These are phyloP conservation scores for Cladophialophora psammophila DNA, from an alignment of 2,329 filamentous ascomycete species.

Conservation along the genomic window DNA sequence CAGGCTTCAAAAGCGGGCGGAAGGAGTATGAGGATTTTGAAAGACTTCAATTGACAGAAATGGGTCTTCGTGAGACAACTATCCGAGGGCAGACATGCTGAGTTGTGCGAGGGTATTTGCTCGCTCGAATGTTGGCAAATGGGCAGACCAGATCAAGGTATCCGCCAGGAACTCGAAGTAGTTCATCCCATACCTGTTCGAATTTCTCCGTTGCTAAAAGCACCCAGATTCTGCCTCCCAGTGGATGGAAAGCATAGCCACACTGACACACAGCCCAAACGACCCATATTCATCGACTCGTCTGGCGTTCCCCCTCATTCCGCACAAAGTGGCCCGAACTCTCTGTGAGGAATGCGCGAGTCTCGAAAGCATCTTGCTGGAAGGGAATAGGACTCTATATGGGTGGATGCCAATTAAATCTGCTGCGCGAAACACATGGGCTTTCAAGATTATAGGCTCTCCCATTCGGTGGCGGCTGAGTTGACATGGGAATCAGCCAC, in stretches of 20 bases:
- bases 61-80: too few species aligned
- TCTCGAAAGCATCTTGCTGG: not conserved
- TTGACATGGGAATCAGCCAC: not conserved
- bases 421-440: too few species aligned
- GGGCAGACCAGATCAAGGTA: too few species aligned
- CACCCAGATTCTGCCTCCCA: not conserved
- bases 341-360: not conserved
- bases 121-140: too few species aligned
- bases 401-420: not conserved
- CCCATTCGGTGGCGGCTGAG: not conserved
- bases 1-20: too few species aligned
- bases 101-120: too few species aligned
- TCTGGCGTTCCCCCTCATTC: not conserved
- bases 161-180: not conserved
- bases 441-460: not conserved
- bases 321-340: not conserved
- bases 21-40: too few species aligned
- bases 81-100: too few species aligned
- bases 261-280: not conserved
- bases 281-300: not conserved
- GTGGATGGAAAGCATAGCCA: not conserved
- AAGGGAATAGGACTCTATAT: too few species aligned
- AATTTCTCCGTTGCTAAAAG: not conserved
- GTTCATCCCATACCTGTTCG: not conserved
- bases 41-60: too few species aligned